Conservation (phyloP, 176 grass and related monocot species). For the Lolium perenne region DNA sequence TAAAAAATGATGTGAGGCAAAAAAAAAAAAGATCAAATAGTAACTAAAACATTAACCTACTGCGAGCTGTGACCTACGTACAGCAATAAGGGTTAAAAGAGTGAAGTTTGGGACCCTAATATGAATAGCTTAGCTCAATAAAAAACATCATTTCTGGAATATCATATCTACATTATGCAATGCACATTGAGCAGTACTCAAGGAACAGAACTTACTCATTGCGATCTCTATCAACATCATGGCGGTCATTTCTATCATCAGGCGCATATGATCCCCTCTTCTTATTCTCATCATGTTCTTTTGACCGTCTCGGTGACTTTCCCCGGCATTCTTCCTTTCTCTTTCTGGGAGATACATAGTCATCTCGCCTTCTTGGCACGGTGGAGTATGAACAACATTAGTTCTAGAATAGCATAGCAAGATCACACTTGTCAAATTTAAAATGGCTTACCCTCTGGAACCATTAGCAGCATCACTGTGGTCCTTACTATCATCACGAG, state of each 20-base stretch:
- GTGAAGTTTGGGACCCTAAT: not conserved
- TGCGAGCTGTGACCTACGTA: not conserved
- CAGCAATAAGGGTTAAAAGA: not conserved
- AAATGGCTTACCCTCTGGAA: constrained; percentile 54
- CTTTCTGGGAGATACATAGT: not conserved
- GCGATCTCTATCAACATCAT: not conserved
- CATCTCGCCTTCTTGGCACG: not conserved
- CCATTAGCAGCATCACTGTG: constrained; percentile 42
- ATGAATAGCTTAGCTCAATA: not conserved
- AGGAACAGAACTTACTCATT: constrained; percentile 21
- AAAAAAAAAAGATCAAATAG: not conserved
- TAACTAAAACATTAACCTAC: constrained; percentile 12
- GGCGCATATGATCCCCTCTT: not conserved
- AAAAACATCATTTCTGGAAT: not conserved
- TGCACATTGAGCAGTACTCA: not conserved
- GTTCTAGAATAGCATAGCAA: not conserved
- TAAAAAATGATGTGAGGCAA: not conserved
- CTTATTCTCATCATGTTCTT: not conserved
- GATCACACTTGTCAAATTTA: constrained; percentile 3
- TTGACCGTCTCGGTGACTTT: constrained; percentile 10
- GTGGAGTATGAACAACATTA: constrained; percentile 2
- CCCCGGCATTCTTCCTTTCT: not conserved
- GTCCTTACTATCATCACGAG: constrained; percentile 47
- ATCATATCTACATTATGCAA: not conserved
- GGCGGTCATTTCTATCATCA: constrained; percentile 15